phyloP scores from a whole-genome alignment of 2,329 filamentous ascomycete species.

The Cladosporium sp. region DNA sequence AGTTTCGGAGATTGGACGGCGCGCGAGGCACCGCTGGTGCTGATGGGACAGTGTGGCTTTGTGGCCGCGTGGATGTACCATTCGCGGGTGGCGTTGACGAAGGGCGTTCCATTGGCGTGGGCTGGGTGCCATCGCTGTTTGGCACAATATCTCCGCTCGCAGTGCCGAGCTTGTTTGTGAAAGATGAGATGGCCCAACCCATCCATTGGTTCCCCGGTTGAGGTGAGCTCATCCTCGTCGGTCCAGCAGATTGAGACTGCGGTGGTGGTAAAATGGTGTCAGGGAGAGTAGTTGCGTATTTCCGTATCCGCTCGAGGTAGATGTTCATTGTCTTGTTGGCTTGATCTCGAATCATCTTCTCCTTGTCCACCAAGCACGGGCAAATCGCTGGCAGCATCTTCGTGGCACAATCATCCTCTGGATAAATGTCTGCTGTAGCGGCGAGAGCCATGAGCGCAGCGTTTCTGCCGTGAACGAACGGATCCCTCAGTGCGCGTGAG shows the following conservation, averaged over 20 bases:
- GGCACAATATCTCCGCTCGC: conserved; percentile 81
- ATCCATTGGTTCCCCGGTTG: conserved; percentile 66
- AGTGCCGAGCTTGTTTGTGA: conserved; percentile 85
- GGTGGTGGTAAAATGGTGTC: conserved; percentile 70
- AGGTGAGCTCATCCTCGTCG: conserved; percentile 69
- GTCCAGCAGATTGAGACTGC: conserved; percentile 39
- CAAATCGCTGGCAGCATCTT: conserved; percentile 80
- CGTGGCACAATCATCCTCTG: conserved; percentile 78
- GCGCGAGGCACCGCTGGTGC: conserved; percentile 26
- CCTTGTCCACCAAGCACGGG: conserved; percentile 83
- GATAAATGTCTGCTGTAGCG: conserved; percentile 80
- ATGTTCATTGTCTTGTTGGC: conserved; percentile 82
- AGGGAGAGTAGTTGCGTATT: conserved; percentile 69
- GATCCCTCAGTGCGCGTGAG: conserved; percentile 78
- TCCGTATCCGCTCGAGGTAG: conserved; percentile 76
- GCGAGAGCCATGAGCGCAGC: conserved; percentile 79
- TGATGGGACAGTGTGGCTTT: conserved; percentile 23
- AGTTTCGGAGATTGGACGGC: conserved; percentile 22
- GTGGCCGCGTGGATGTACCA: conserved; percentile 26
- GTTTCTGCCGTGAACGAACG: conserved; percentile 89
- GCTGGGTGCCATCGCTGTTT: conserved; percentile 42
- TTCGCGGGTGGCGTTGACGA: conserved; percentile 43
- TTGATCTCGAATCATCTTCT: conserved; percentile 88
- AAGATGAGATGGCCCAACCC: conserved; percentile 97
- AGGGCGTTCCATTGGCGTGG: conserved; percentile 39